These are phyloP conservation scores for Talaromyces verruculosus DNA, from an alignment of 2,329 filamentous ascomycete genomes.

Conservation along the genomic window DNA sequence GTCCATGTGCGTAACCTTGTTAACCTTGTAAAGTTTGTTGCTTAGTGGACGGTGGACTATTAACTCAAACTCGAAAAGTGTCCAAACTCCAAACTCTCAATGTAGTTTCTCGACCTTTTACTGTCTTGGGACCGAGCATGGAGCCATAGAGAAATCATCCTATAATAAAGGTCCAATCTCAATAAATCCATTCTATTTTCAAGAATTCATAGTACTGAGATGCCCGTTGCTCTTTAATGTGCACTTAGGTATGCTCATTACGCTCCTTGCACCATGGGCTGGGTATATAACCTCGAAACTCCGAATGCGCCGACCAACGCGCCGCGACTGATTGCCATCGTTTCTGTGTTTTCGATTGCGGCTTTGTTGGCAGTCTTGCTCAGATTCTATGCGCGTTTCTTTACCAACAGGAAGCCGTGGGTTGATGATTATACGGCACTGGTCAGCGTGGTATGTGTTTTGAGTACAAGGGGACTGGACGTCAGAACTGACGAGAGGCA, in stretches of 20 bases:
- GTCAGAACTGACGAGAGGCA: neutral
- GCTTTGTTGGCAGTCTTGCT: conserved; percentile 29
- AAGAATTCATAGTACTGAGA: neutral
- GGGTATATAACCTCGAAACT: conserved; percentile 32
- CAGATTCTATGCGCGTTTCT: conserved; percentile 29
- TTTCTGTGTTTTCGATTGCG: conserved; percentile 26
- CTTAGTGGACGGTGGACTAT: neutral
- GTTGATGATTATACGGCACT: conserved; percentile 31
- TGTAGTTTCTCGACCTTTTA: neutral
- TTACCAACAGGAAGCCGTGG: conserved; percentile 26
- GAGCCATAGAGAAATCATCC: neutral
- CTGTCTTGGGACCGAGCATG: neutral
- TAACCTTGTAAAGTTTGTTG: neutral
- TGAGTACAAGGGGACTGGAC: neutral
- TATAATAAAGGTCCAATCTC: neutral
- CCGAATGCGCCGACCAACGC: conserved; percentile 28
- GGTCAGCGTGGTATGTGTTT: conserved; percentile 25
- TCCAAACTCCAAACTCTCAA: neutral
- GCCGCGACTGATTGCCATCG: conserved; percentile 27
- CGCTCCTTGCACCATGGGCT: conserved; percentile 26
- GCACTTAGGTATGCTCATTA: neutral
- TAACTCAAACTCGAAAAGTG: neutral
- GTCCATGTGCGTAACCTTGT: neutral
- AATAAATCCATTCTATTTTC: neutral
- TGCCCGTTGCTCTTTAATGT: neutral